Base-by-base conservation (phyloP, 2,329 filamentous ascomycete species). In the Raffaelea arxii region DNA sequence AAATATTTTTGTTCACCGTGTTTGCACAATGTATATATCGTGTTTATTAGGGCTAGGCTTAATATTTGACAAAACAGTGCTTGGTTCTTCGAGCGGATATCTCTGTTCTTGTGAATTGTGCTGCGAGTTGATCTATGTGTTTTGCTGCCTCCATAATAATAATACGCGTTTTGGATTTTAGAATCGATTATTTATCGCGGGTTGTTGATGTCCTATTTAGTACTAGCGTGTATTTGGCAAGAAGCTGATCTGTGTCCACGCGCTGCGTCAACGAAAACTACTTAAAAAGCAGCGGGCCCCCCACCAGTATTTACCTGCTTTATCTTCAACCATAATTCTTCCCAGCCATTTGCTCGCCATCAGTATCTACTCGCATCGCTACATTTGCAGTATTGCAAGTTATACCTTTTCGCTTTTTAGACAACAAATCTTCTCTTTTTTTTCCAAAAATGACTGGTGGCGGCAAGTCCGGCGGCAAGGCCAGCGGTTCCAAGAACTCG, bases 401-500 rank as follows among this genome's bases (percentile, higher is more conserved):
- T n/a, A 51, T 54, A 47, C 56, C 55, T 51, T 58, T 52, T 54
- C 56, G 56, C 55, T 53, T 51, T 47, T 50, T 52, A 53, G 43
- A 44, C 56, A 54, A 51, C 47, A 51, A 43, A 51, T 58, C 58
- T 57, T 52, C 51, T 53, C 60, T 59, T 56, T 59, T 59, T 58
- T 56, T 60, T 46, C 68, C 56, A 66, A 96, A 87, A 86, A 98
- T 98, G 92, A 94, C 92, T 88, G 91, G 91, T 81, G 91, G 91
- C 73, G 92, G 92, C 74, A 98, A 98, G 77, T 96, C 91, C 76
- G 92, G 92, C 74, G 92, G 92, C 83, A 97, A 97, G 85, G 90
- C 91, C 78, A 91, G 86, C 76, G 89, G 90, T 77, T 84, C 86
- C 77, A 98, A 98, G 88, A 94, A 86, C 79, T 86, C 92, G 65